A percentile compares a stretch with the other conserved stretches of the same genome.
phyloP scores from a whole-genome alignment of 352 stramenopile genomes.

The Pelagophyceae sp. region DNA sequence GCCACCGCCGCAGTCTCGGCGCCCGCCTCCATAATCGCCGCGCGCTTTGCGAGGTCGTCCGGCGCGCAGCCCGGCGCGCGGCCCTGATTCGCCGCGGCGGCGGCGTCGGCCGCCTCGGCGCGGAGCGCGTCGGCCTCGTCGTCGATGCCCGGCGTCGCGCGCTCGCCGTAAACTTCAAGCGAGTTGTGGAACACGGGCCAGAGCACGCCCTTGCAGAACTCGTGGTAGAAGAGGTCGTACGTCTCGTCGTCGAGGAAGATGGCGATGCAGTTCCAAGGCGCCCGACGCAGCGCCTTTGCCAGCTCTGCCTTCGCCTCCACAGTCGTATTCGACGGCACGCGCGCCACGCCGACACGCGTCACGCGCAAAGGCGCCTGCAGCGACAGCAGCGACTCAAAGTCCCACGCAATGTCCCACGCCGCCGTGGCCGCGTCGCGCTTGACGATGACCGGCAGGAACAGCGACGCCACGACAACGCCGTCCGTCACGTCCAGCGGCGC shows the following conservation, averaged over 20 bases:
- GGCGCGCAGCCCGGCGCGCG: too few species aligned
- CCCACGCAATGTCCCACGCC: constrained; percentile 53
- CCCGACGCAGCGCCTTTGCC: constrained; percentile 42
- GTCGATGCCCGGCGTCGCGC: neutral
- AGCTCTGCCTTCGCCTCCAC: constrained; percentile 38
- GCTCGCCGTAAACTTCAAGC: constrained; percentile 18
- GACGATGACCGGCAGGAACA: constrained; percentile 86
- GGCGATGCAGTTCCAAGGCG: constrained; percentile 25
- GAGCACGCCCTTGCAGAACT: constrained; percentile 93
- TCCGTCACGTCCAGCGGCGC: constrained; percentile 78
- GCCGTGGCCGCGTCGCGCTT: constrained; percentile 28
- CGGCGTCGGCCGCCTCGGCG: neutral
- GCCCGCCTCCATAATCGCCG: neutral
- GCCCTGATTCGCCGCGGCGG: neutral
- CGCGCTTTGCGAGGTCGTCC: neutral
- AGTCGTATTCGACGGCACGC: constrained; percentile 48
- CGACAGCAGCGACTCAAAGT: constrained; percentile 64
- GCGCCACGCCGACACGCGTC: constrained; percentile 59
- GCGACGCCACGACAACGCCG: constrained; percentile 89
- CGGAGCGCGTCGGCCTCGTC: neutral
- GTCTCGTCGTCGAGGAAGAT: constrained; percentile 22
- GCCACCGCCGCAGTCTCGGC: neutral
- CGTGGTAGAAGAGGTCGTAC: constrained; percentile 54
- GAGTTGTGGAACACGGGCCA: constrained; percentile 92
- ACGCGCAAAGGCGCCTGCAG: constrained; percentile 62